phyloP scores from a whole-genome alignment of 208 protist species.

The Leishmania martiniquensis region DNA sequence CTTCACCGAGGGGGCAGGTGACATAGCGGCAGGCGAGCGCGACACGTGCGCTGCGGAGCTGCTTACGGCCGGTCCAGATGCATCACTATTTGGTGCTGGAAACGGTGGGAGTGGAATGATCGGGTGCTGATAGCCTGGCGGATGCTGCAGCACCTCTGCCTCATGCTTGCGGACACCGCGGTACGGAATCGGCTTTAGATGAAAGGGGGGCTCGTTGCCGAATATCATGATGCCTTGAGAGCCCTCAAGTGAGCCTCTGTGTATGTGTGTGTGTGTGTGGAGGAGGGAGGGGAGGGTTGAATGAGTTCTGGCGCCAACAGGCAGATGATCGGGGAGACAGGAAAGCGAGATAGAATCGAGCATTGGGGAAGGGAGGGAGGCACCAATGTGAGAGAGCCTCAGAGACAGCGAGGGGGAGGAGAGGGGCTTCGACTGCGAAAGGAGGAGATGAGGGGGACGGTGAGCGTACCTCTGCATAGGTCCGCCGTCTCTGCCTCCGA shows the following conservation, averaged over 20 bases:
- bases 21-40: not conserved
- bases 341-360: not conserved
- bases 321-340: not conserved
- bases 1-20: not conserved
- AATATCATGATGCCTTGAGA: slow-evolving; percentile 42
- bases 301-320: not conserved
- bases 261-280: slow-evolving; percentile 6
- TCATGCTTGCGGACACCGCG: slow-evolving; percentile 65
- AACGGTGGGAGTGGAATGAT: slow-evolving; percentile 23
- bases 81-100: not conserved
- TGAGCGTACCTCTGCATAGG: not conserved
- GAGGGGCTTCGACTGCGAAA: not conserved
- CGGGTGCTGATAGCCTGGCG: slow-evolving; percentile 64
- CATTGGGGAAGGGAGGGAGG: not conserved
- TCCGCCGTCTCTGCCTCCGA: not conserved
- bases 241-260: not conserved
- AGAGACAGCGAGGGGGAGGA: not conserved
- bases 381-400: not conserved
- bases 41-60: not conserved
- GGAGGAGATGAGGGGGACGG: not conserved
- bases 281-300: not conserved
- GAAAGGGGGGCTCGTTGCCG: slow-evolving; percentile 64
- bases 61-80: not conserved
- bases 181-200: slow-evolving; percentile 56
- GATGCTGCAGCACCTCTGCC: slow-evolving; percentile 66